Conservation (phyloP, 768 basidiomycete genomes). For the Ramaria sp. region DNA sequence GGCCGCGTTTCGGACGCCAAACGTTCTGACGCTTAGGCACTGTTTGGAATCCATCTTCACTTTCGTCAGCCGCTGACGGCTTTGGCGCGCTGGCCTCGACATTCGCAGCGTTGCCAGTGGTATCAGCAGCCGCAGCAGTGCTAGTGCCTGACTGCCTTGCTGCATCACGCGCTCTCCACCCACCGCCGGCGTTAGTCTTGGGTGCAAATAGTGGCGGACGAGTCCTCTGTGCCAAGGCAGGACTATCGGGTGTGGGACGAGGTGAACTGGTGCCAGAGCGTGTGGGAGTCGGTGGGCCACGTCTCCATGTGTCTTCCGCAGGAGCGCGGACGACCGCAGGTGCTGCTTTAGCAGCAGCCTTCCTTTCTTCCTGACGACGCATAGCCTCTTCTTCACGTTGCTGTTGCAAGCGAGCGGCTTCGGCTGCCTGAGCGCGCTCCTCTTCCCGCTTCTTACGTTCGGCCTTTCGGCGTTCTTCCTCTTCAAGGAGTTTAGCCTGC, state of each 20-base stretch:
- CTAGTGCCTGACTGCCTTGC: conserved; percentile 28
- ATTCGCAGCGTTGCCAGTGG: conserved; percentile 23
- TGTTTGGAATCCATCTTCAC: conserved; percentile 61
- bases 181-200: conserved; percentile 28
- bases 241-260: conserved; percentile 8
- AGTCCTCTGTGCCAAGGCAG: background rate
- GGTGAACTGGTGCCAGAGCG: conserved; percentile 32
- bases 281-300: conserved; percentile 27
- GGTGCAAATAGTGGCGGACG: conserved; percentile 18
- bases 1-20: conserved; percentile 22
- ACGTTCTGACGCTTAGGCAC: conserved; percentile 32
- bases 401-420: conserved; percentile 46
- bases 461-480: conserved; percentile 44
- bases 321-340: conserved; percentile 15
- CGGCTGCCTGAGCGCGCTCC: conserved; percentile 39
- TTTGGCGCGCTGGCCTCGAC: conserved; percentile 17
- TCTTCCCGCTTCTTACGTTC: conserved; percentile 42
- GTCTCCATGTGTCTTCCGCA: conserved; percentile 14
- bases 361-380: conserved; percentile 27
- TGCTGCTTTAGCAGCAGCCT: conserved; percentile 22
- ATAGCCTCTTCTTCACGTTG: conserved; percentile 66
- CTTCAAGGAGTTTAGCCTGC: conserved; percentile 49
- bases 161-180: conserved; percentile 52
- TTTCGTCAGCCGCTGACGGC: conserved; percentile 22
- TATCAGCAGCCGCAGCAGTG: conserved; percentile 17